Base-by-base conservation (phyloP, 2,329 filamentous ascomycete genomes). In the Colletotrichum higginsianum region DNA sequence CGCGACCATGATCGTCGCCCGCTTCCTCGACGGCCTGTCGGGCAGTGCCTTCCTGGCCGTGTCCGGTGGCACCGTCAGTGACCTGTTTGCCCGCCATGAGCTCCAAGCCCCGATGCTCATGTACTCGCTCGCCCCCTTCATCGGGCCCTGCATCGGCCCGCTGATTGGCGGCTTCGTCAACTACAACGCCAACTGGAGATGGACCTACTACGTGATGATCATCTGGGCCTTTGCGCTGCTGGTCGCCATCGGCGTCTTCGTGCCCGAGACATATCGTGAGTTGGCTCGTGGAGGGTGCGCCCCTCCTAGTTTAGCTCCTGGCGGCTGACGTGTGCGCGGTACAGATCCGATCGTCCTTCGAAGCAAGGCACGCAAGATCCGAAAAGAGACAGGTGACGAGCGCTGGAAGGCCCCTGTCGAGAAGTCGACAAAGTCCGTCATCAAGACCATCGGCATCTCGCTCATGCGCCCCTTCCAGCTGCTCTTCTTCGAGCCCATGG, bases 211-310 rank as follows among this genome's bases (percentile, higher is more conserved):
- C 78, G 87, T 95, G 4, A 85, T 97, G 71, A 82, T 97, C 61
- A 97, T 98, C 61, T 97, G 94, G 94, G 87, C 91, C 2, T 89
- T 86, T n/a, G 81, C 85, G 9, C 82, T 94, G 76, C 86, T 94
- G 61, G 78, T 86, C 13, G 83, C 90, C 71, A 91, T 98, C 63
- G 78, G 91, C 44, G 79, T 94, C 44, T 85, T 95, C 53, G 94
- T 98, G 3, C 95, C 95, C 6, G 95, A 98, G 83, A 98, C 95
- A 1, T 98, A 96, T 80, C 93, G 86, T 88, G 76, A 77, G 85
- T 83, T 40, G 13, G 3, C n/a, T 23, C 35, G 26, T 70, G 55
- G 50, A 68, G 68, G 68, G 57, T 71, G 57, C 64, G 55, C 68
- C 64, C 64, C 68, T 35, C 9, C 9, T 52, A 44, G 30, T 30